Percentiles rank a stretch among this genome's conserved stretches.
These are phyloP conservation scores for Marasmius oreades DNA, from an alignment of 1,284 basidiomycete genomes.

Conservation along the genomic window DNA sequence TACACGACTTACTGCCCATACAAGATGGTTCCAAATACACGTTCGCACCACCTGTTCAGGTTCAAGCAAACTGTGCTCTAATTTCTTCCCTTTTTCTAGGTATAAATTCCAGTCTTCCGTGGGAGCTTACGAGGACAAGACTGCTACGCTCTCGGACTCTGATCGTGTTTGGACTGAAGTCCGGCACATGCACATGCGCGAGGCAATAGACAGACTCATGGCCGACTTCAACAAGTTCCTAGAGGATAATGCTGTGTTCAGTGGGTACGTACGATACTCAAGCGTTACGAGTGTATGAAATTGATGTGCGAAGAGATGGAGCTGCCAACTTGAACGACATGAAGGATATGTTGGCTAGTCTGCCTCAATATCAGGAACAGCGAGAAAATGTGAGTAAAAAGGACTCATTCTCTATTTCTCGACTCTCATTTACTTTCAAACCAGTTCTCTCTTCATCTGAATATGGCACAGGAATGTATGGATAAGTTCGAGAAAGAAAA, in stretches of 20 bases:
- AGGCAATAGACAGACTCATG: constrained; percentile 96
- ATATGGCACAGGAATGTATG: constrained; percentile 99
- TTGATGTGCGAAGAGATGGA: constrained; percentile 49
- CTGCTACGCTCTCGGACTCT: constrained; percentile 77
- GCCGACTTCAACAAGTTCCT: constrained; percentile 92
- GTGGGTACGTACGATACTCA: constrained; percentile 49
- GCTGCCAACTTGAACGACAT: constrained; percentile 92
- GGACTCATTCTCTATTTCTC: neutral
- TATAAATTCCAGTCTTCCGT: constrained; percentile 86
- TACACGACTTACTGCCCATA: constrained; percentile 89
- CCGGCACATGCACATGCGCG: constrained; percentile 97
- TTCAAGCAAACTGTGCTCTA: neutral
- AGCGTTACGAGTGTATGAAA: neutral
- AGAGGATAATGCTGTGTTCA: constrained; percentile 90
- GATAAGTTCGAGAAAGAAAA: constrained; percentile 86
- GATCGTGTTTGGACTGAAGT: constrained; percentile 92
- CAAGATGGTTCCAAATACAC: constrained; percentile 84
- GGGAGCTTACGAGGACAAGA: constrained; percentile 85
- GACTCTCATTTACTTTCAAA: neutral
- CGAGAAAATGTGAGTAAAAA: constrained; percentile 75
- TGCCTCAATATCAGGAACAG: constrained; percentile 95
- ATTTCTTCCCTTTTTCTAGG: constrained; percentile 31
- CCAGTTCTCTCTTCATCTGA: constrained; percentile 93
- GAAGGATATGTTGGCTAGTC: constrained; percentile 96
- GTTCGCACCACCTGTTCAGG: constrained; percentile 41